Base-by-base conservation (phyloP, 2,329 filamentous ascomycete genomes). In the Alternaria consortialis region DNA sequence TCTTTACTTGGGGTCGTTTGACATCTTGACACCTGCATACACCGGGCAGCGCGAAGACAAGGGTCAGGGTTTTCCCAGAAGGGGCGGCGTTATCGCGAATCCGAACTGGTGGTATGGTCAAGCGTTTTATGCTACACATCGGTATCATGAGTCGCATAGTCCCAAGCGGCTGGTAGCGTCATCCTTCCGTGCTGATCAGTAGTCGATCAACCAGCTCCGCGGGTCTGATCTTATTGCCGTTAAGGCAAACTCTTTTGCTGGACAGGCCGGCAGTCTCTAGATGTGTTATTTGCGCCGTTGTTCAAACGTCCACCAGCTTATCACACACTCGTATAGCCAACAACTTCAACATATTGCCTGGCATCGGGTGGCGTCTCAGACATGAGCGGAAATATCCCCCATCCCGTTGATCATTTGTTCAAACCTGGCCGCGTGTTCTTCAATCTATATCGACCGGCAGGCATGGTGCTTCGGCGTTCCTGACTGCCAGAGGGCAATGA, bases 161-260 rank as follows among this genome's bases (percentile, higher is more conserved):
- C 13, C 44, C 44, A 56, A 25, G 46, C 40, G 36, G 31, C 44
- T 48, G 44, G 46, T 60, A 60, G 52, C 53, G 56, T 53, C 53
- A 17, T 57, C 48, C 34, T 36, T n/a, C 55, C 27, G 36, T 59
- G 36, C 29, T 53, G 43, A 36, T 39, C 40, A 34, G 23, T 46
- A 17, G 50, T 31, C 7, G 44, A 48, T 56, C 37, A 51, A 34
- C 44, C 53, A 31, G n/a, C 31, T 46, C 52, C 42, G 20, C 23
- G 40, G 23, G 4, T 13, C 23, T 17, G 3, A 42, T 8, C 9
- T 7, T 42, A 37, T 36, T 47, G 23, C 32, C 31, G 32, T 13
- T 25, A 23, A 20, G 23, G 32, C 12, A 36, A 29, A 12, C 31
- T 39, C 31, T 29, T 23, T 27, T 32, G 40, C 17, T 15, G n/a